These are phyloP conservation scores for Gnaphalium uliginosum DNA, from an alignment of 129 eudicot genomes.

Conservation along the genomic window DNA sequence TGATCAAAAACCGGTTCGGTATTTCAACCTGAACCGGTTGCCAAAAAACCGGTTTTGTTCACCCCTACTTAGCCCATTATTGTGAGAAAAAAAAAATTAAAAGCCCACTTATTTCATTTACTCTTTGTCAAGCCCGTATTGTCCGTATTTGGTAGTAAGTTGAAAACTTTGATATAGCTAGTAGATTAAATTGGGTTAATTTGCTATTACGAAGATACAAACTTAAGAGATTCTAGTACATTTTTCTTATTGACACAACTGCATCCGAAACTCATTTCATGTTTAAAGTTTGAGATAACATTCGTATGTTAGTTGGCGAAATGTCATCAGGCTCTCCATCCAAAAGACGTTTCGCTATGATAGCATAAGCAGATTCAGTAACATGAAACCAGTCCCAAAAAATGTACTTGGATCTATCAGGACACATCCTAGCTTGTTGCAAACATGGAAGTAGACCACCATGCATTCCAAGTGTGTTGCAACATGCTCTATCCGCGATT, in stretches of 20 bases:
- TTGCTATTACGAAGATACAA: neutral
- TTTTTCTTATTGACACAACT: constrained; percentile 3
- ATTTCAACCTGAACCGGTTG: no score
- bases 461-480: constrained; percentile 21
- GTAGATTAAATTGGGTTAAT: no score
- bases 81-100: neutral
- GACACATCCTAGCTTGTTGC: constrained; percentile 21
- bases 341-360: constrained; percentile 30
- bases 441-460: constrained; percentile 36
- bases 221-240: neutral
- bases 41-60: no score
- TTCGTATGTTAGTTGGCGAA: constrained; percentile 33
- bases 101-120: no score
- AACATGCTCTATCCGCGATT: constrained; percentile 21
- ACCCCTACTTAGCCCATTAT: neutral
- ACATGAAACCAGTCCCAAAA: constrained; percentile 37
- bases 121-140: neutral
- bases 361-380: constrained; percentile 23
- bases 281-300: constrained; percentile 20
- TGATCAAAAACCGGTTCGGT: no score
- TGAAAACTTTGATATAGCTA: neutral
- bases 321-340: constrained; percentile 34
- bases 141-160: neutral
- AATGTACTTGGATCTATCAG: constrained; percentile 34
- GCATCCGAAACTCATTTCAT: neutral